These are phyloP conservation scores for Forsythia viridissima DNA, from an alignment of 257 asterid species.

Conservation along the genomic window DNA sequence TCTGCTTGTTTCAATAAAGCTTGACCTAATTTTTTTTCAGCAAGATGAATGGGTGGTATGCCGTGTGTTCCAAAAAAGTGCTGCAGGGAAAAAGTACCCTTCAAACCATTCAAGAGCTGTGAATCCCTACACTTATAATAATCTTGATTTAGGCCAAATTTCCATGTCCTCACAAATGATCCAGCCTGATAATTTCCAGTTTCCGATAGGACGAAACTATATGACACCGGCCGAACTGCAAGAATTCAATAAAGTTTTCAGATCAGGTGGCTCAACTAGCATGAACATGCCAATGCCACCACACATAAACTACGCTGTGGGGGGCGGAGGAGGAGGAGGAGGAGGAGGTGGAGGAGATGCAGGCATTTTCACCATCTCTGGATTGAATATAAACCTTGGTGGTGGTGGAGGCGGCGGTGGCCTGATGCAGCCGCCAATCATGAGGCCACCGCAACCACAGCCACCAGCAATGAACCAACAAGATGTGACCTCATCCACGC, in stretches of 20 bases:
- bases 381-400: constrained; percentile 65
- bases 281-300: constrained; percentile 49
- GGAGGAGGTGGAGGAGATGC: not conserved
- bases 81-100: constrained; percentile 63
- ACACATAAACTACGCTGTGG: constrained; percentile 42
- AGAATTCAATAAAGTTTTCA: constrained; percentile 44
- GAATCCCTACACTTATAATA: constrained; percentile 49
- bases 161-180: constrained; percentile 47
- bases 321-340: not conserved
- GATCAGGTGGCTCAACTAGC: constrained; percentile 34
- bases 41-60: constrained; percentile 99
- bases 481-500: constrained; percentile 38
- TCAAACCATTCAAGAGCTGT: constrained; percentile 55
- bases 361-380: constrained; percentile 69
- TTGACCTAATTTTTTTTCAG: constrained; percentile 31
- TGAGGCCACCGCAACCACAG: constrained; percentile 38
- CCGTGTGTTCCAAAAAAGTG: constrained; percentile 85
- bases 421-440: constrained; percentile 34
- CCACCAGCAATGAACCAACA: constrained; percentile 43
- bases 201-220: constrained; percentile 47
- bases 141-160: constrained; percentile 43
- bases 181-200: constrained; percentile 50
- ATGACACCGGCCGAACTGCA: constrained; percentile 61
- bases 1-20: not conserved
- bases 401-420: constrained; percentile 33